phyloP scores from a whole-genome alignment of 805 yeast genomes.

The Kuraishia floccosa region DNA sequence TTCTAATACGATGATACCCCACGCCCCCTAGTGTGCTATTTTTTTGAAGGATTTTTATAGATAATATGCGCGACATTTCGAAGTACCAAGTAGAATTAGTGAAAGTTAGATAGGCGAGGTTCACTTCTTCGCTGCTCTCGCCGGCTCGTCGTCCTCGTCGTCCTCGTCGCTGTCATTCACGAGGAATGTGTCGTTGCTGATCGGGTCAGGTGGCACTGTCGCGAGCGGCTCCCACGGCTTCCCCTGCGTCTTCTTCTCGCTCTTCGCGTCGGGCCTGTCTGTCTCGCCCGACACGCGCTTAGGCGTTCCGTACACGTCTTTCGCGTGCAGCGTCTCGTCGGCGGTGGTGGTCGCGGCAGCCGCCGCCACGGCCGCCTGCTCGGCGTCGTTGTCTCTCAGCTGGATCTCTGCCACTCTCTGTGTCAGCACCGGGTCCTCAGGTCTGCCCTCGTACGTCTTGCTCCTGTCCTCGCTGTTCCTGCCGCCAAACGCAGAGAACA shows the following conservation, averaged over 20 bases:
- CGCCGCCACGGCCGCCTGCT: neutral
- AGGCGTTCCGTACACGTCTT: slow-evolving; percentile 7
- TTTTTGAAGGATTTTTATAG: too few species aligned
- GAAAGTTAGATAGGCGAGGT: neutral
- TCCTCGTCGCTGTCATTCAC: slow-evolving; percentile 41
- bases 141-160: slow-evolving; percentile 11
- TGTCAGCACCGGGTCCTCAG: slow-evolving; percentile 3
- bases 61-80: neutral
- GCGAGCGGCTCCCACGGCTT: slow-evolving; percentile 36
- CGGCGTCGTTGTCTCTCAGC: slow-evolving; percentile 13
- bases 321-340: slow-evolving; percentile 6
- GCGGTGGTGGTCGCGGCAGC: slow-evolving; percentile 4
- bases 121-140: slow-evolving; percentile 5
- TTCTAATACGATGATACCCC: too few species aligned
- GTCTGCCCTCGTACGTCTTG: neutral
- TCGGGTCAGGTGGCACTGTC: slow-evolving; percentile 26
- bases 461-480: neutral
- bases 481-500: slow-evolving; percentile 19
- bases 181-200: slow-evolving; percentile 33
- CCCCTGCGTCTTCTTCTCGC: slow-evolving; percentile 20
- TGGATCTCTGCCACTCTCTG: slow-evolving; percentile 7
- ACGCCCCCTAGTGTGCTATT: too few species aligned
- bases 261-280: slow-evolving; percentile 45
- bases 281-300: slow-evolving; percentile 28
- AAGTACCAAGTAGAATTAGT: neutral